Base-by-base conservation (phyloP, 768 basidiomycete species). In the Kwoniella botswanensis region DNA sequence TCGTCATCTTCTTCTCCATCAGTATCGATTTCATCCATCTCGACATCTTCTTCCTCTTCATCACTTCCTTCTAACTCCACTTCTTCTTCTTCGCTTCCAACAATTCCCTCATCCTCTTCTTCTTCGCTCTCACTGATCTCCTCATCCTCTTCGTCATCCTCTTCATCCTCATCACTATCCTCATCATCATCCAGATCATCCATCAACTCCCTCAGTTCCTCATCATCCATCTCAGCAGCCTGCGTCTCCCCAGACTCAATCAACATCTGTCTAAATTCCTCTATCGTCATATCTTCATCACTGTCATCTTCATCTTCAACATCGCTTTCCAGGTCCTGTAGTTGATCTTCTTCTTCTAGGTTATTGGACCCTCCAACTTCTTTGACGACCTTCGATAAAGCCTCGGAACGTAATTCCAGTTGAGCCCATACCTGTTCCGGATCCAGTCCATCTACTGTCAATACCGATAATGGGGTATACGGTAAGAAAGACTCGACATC, bases 361-460 rank as follows among this genome's bases (percentile, higher is more conserved):
- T 71, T 64, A 67, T 75, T 73, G 4, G 17, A 68, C 29, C 75
- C 79, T 21, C 93, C 84, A 46, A 89, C 87, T 67, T 86, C 86
- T 59, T 91, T 88, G 53, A 96, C 84, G 61, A 91, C 87, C 53
- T 88, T 87, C 71, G 90, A 91, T 24, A 98, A 85, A 56, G 87
- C 87, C 71, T 89, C 87, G 17, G 90, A 86, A 55, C 93, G 86
- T 65, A 99, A 85, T 79, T 98, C 96, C 65, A 98, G 83, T 84
- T 99, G 96, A 52, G 90, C 90, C 96, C 96, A 99, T 29, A 98
- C 86, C 82, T 96, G 94, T 67, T 93, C 92, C 24, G 88, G 87
- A 74, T 90, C 91, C 88, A 97, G 90, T 18, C 88, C 90, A 22
- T 93, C 89, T 13, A 90, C 86, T 70, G 89, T 92, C 21, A 99